A percentile compares a stretch with the other conserved stretches of the same genome.
phyloP scores from a whole-genome alignment of 139 green algal species.

The Tetradesmus obliquus region DNA sequence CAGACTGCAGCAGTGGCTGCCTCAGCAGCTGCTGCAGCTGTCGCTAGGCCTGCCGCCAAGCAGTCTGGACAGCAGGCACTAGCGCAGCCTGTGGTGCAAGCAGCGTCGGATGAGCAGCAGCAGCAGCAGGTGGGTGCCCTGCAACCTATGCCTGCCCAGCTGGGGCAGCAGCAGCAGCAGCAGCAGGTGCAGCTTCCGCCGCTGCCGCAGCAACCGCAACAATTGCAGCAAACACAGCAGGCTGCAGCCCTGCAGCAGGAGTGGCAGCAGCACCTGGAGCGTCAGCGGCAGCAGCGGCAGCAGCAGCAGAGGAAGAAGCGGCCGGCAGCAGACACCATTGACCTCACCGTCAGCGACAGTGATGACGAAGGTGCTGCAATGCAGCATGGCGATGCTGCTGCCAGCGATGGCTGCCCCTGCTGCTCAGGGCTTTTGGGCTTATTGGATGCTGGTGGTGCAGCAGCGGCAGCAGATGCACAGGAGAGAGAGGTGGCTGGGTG shows the following conservation, averaged over 20 bases:
- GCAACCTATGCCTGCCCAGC: background rate
- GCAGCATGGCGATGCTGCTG: background rate
- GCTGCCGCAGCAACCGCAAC: background rate
- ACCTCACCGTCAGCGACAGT: slow-evolving; percentile 21
- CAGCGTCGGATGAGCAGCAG: background rate
- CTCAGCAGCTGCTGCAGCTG: background rate
- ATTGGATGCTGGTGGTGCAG: background rate
- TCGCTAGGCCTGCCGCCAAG: background rate
- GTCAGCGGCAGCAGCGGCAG: slow-evolving; percentile 23
- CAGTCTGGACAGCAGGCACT: background rate
- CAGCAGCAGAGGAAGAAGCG: slow-evolving; percentile 20
- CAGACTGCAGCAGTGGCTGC: background rate
- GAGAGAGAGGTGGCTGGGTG: background rate
- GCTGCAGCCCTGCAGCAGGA: slow-evolving; percentile 8
- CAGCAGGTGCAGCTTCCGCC: background rate
- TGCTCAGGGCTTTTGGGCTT: background rate
- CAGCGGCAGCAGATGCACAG: background rate
- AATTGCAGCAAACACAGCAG: background rate
- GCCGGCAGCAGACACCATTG: slow-evolving; percentile 6
- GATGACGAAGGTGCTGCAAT: background rate
- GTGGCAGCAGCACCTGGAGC: slow-evolving; percentile 32
- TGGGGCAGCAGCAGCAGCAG: background rate
- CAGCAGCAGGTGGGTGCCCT: background rate
- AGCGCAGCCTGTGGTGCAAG: background rate
- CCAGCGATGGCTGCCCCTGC: background rate